Base-by-base conservation (phyloP, 2,329 filamentous ascomycete species). In the Colletotrichum lini region DNA sequence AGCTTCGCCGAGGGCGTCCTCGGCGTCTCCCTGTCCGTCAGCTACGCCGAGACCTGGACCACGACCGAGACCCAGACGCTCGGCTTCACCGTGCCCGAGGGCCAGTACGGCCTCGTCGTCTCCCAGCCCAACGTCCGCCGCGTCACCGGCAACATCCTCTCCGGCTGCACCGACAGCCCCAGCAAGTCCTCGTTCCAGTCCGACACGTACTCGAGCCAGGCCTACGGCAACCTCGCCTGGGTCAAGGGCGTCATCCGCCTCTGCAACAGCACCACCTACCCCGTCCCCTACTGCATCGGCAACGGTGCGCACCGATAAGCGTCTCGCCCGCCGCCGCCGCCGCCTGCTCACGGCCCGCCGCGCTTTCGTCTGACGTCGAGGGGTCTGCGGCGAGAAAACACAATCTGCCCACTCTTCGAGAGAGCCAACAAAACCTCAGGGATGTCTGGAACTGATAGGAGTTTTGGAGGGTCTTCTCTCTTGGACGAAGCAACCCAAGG, bases 221-320 rank as follows among this genome's bases (percentile, higher is more conserved):
- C 49, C 15, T 82, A 77, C 61, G 77, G 74, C 18, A 72, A 75
- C 44, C 67, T 84, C 70, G 69, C 71, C 30, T 84, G 82, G 82
- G 82, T 84, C 12, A 78, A 82, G 75, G 82, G 82, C 15, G 75
- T 78, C 12, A 83, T 84, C 58, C 68, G 73, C 8, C 75, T 84
- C 2, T 84, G 82, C 76, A 78, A 75, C 47, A 78, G 79, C 65
- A 79, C 80, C 53, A 70, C 44, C 1, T 81, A 81, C 62, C 82
- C 82, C 6, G 50, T 84, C 38, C 77, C 77, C 16, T 82, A 74
- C 73, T 84, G 82, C 74, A 67, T 80, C 21, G 82, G 82, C 52
- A 74, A 77, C 12, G 82, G 81, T 8, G 30, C 23, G 26, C 69
- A 72, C 59, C 26, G 21, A 18, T 72, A 58, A 64, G 53, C 53